A percentile compares a stretch with the other conserved stretches of the same genome.
Conservation (phyloP, 108 stramenopile species). For the Nitzschia sp. region DNA sequence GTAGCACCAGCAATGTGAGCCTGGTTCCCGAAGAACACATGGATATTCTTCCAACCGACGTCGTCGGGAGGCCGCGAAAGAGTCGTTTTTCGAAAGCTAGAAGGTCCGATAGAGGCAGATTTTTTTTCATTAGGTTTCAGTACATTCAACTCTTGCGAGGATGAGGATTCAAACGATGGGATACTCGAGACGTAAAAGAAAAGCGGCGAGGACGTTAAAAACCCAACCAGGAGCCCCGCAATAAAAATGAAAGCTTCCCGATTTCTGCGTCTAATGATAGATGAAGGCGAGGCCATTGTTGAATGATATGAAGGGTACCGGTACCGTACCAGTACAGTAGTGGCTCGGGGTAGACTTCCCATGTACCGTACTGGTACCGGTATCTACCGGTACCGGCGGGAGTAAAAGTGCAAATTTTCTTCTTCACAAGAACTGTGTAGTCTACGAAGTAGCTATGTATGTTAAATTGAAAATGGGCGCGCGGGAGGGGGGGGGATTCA, state of each 20-base stretch:
- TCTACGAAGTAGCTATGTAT: no score
- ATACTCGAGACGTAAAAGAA: neutral
- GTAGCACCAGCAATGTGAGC: slow-evolving; percentile 17
- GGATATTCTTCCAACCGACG: slow-evolving; percentile 49
- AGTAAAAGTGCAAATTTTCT: no score
- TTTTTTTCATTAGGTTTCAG: neutral
- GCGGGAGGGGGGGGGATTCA: no score
- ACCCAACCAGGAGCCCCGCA: neutral
- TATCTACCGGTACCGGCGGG: no score
- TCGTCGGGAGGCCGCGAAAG: neutral
- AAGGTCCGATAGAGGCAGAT: neutral
- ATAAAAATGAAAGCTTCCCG: neutral
- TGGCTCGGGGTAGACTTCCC: no score
- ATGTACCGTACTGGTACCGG: no score
- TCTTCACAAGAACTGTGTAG: no score
- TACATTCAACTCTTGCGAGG: neutral
- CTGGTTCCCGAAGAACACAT: slow-evolving; percentile 47
- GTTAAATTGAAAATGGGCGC: no score
- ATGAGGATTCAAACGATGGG: no score
- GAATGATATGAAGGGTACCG: no score
- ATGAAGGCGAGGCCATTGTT: neutral
- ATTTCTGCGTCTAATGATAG: neutral
- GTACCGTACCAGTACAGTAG: no score
- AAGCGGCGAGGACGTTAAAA: neutral
- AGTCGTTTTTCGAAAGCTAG: neutral